phyloP scores from a whole-genome alignment of 306 rosid species.

The apple (Malus domestica) region ASM211411v1 NC_041805.1:4163501-4164000 shows the following conservation, averaged over 20 bases:
- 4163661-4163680: not conserved
- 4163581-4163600: conserved; percentile 86
- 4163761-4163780: conserved; percentile 72
- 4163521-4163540: conserved; percentile 68
- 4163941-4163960: not conserved
- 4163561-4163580: conserved; percentile 93
- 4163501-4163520: not conserved
- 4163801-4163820: conserved; percentile 92
- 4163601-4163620: conserved; percentile 42
- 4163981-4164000: not conserved
- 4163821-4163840: conserved; percentile 90
- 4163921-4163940: not conserved
- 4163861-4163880: conserved; percentile 95
- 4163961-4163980: conserved; percentile 6
- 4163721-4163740: conserved; percentile 88
- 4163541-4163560: conserved; percentile 80
- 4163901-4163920: not conserved
- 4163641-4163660: not conserved
- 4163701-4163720: conserved; percentile 74
- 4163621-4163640: not conserved
- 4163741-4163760: conserved; percentile 97
- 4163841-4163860: conserved; percentile 76
- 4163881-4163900: not conserved
- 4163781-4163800: conserved; percentile 94
- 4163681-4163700: conserved; percentile 1